Percentiles rank a stretch among this genome's conserved stretches.
phyloP scores from a whole-genome alignment of 805 yeast genomes.

The Cyberlindnera mrakii region DNA sequence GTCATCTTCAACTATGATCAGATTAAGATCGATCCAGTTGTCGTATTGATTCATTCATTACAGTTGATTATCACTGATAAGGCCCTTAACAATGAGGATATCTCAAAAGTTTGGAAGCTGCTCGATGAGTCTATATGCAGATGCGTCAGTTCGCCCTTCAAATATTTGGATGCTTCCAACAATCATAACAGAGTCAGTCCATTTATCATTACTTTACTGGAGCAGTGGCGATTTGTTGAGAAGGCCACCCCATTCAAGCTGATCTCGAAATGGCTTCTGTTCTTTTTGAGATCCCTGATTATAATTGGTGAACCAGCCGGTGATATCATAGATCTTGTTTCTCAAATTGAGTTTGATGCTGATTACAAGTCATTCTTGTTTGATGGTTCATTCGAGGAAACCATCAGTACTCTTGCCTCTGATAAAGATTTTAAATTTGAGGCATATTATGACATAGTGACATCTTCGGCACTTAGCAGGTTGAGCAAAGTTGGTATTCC shows the following conservation, averaged over 20 bases:
- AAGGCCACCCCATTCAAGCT: slow-evolving; percentile 21
- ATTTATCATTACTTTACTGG: slow-evolving; percentile 49
- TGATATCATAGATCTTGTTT: slow-evolving; percentile 7
- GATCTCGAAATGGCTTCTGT: slow-evolving; percentile 42
- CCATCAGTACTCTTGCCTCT: slow-evolving; percentile 6
- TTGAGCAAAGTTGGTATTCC: slow-evolving; percentile 32
- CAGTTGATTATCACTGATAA: slow-evolving; percentile 10
- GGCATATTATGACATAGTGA: slow-evolving; percentile 31
- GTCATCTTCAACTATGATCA: slow-evolving; percentile 44
- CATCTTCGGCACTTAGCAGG: slow-evolving; percentile 24
- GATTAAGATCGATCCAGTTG: slow-evolving; percentile 47
- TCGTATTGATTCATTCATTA: slow-evolving; percentile 48
- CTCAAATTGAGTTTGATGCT: slow-evolving; percentile 15
- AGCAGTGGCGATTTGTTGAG: slow-evolving; percentile 59
- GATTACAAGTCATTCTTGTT: slow-evolving; percentile 17
- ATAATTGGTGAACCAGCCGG: slow-evolving; percentile 53
- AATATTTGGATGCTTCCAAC: slow-evolving; percentile 61
- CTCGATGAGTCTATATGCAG: slow-evolving; percentile 75
- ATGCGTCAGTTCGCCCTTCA: slow-evolving; percentile 70
- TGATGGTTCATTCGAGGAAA: slow-evolving; percentile 11
- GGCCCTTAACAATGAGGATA: slow-evolving; percentile 13
- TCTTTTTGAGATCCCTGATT: slow-evolving; percentile 40
- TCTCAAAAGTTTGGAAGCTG: slow-evolving; percentile 45
- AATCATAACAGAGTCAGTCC: slow-evolving; percentile 42
- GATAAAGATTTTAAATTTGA: slow-evolving; percentile 13